phyloP scores from a whole-genome alignment of 345 rosid genomes.

The Laguncularia racemosa region DNA sequence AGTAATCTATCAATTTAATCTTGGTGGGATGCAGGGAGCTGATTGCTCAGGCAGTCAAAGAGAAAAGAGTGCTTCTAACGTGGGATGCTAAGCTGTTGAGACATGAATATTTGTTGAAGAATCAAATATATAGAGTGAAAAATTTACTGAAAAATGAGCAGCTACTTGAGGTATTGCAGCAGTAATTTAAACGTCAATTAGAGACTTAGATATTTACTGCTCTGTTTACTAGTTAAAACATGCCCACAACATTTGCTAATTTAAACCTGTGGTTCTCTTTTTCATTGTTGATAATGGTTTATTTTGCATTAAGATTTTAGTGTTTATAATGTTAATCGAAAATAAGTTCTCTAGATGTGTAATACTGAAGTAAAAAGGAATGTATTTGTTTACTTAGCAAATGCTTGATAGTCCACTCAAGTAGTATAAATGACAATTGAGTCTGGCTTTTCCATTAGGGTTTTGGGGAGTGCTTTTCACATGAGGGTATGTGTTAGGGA shows the following conservation, averaged over 20 bases:
- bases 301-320: too few relatives aligned
- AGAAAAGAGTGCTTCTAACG: slow-evolving; percentile 76
- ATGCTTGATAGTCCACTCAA: too few relatives aligned
- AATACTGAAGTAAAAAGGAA: too few relatives aligned
- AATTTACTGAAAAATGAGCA: slow-evolving; percentile 87
- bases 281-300: too few relatives aligned
- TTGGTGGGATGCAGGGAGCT: slow-evolving; percentile 45
- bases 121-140: slow-evolving; percentile 75
- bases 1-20: slow-evolving; percentile 2
- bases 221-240: neutral
- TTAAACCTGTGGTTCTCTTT: too few relatives aligned
- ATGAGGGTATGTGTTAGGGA: neutral
- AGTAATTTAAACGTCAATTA: neutral
- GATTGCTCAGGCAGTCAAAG: slow-evolving; percentile 69
- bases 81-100: slow-evolving; percentile 84
- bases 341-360: too few relatives aligned
- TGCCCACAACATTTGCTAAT: neutral
- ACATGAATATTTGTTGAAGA: slow-evolving; percentile 62
- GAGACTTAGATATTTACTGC: neutral
- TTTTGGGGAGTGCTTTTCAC: neutral
- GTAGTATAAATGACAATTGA: neutral
- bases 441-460: neutral
- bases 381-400: too few relatives aligned
- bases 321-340: too few relatives aligned
- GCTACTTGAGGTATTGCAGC: slow-evolving; percentile 65